Base-by-base conservation (phyloP, 345 rosid species). In the Eutrema heterophyllum region DNA sequence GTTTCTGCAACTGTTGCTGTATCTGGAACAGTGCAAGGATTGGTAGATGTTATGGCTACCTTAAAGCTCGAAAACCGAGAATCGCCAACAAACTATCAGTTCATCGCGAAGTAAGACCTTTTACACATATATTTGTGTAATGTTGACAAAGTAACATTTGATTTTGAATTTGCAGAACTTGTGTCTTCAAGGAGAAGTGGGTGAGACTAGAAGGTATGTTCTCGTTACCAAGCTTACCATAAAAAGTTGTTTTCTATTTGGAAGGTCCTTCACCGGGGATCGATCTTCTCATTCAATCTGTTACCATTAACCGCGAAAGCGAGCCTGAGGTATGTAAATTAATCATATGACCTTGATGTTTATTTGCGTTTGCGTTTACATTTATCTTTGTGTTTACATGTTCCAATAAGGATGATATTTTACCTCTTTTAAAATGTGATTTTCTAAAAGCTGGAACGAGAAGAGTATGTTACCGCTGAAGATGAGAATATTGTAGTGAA, bases 231-330 rank as follows among this genome's bases (percentile, higher is more conserved):
- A 74, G 82, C 27, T 58, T 87, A 65, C 89, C 92, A 51, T 83
- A 83, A 54, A 78, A 68, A 39, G 86, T 80, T 64, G 75, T 93
- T 10, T 93, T 93, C 54, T 93, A 93, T 79, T 71, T 93, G 63
- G 98, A 93, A 84, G 98, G 97, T 21, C 97, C 96, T 5, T 75
- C 88, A 48, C 83, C 96, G 30, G 97, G 92, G 33, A 76, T 86
- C 8, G 91, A 90, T 78, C 74, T 93, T 0, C 87, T 88, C 45
- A 78, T 90, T 67, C 74, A 81, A 9, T 0, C 93, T 44, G 98
- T 88, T 65, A 78, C 71, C 58, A 86, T 94, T 50, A 65, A 80
- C 40, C 54, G 83, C 64, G 80, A 75, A 56, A 78, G 68, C 73
- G 67, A 74, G 44, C 65, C 57, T 40, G 70, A 74, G 84, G 97